These are phyloP conservation scores for Exophiala sideris DNA, from an alignment of 2,329 filamentous ascomycete species.

Conservation along the genomic window DNA sequence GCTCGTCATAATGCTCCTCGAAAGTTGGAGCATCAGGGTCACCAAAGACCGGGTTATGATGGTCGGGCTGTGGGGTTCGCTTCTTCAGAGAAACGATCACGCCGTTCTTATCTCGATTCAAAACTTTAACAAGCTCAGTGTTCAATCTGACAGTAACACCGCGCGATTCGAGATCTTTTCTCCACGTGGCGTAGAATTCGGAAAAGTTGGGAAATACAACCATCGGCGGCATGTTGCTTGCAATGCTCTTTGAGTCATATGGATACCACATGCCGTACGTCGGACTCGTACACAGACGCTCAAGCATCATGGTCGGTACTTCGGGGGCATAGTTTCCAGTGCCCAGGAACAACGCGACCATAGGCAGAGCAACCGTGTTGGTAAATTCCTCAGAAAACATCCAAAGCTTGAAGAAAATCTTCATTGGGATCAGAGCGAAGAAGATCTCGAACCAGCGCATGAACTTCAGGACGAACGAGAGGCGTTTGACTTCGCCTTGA, in stretches of 20 bases:
- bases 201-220: conserved; percentile 61
- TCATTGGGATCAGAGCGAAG: conserved; percentile 58
- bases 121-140: conserved; percentile 51
- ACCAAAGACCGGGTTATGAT: conserved; percentile 22
- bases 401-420: conserved; percentile 63
- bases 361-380: conserved; percentile 67
- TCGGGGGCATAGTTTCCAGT: conserved; percentile 72
- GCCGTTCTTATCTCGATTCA: conserved; percentile 48
- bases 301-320: conserved; percentile 65
- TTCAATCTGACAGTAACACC: conserved; percentile 57
- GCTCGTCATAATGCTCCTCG: conserved; percentile 55
- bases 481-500: conserved; percentile 53
- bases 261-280: conserved; percentile 62
- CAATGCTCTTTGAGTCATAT: conserved; percentile 43
- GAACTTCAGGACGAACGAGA: conserved; percentile 53
- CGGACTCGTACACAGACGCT: conserved; percentile 57
- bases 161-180: conserved; percentile 47
- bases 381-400: conserved; percentile 67
- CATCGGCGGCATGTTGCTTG: conserved; percentile 55
- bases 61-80: conserved; percentile 22
- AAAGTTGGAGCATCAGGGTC: conserved; percentile 31
- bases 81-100: conserved; percentile 43
- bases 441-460: conserved; percentile 55
- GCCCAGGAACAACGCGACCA: conserved; percentile 70
- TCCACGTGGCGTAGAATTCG: conserved; percentile 57